A percentile compares a stretch with the other conserved stretches of the same genome.
phyloP scores from a whole-genome alignment of 257 asterid species.

The Ajuga chamaepitys region DNA sequence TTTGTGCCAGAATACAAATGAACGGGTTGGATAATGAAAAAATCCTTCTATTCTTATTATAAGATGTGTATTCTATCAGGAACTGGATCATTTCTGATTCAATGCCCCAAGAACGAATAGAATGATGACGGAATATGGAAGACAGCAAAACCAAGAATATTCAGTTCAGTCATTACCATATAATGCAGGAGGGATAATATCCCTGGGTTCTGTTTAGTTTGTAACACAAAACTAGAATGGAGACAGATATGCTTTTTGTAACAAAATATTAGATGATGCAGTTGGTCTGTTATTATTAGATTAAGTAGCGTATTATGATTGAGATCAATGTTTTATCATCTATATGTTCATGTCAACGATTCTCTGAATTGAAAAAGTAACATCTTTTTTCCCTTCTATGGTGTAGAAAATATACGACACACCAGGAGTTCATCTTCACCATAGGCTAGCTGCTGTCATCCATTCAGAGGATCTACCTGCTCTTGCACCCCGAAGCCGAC shows the following conservation, averaged over 20 bases:
- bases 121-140: no score
- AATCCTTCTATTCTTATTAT: neutral
- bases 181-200: neutral
- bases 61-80: no score
- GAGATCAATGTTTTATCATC: neutral
- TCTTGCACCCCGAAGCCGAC: slow-evolving; percentile 96
- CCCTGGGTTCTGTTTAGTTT: neutral
- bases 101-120: no score
- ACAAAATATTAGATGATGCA: neutral
- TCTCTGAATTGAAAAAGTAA: neutral
- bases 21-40: neutral
- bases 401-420: slow-evolving; percentile 84
- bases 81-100: no score
- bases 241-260: neutral
- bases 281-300: neutral
- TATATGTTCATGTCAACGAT: neutral
- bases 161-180: neutral
- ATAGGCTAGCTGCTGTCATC: slow-evolving; percentile 95
- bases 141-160: neutral
- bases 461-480: slow-evolving; percentile 88
- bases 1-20: neutral
- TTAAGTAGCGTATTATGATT: neutral
- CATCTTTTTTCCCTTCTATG: neutral
- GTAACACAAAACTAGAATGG: neutral
- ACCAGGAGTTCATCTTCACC: slow-evolving; percentile 99